These are phyloP conservation scores for Trichoderma erinaceum DNA, from an alignment of 495 filamentous ascomycete genomes.

Conservation along the genomic window DNA sequence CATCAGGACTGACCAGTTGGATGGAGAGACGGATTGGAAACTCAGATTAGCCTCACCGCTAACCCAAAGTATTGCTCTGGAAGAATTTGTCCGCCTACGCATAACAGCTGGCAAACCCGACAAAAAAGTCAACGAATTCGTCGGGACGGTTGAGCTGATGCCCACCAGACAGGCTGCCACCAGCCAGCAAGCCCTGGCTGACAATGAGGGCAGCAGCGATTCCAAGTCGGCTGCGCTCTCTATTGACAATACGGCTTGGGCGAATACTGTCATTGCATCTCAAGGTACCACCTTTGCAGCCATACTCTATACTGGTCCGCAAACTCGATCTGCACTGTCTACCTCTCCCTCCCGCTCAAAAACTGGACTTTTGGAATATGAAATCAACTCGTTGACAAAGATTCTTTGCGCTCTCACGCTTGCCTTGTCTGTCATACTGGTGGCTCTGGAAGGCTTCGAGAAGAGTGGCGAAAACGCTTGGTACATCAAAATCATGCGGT, in stretches of 20 bases:
- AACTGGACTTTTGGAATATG: constrained; percentile 84
- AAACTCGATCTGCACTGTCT: constrained; percentile 90
- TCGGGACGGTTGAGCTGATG: constrained; percentile 68
- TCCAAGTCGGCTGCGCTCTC: constrained; percentile 63
- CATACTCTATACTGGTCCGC: constrained; percentile 88
- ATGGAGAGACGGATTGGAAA: constrained; percentile 99
- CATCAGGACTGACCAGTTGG: constrained; percentile 94
- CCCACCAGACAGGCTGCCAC: constrained; percentile 37
- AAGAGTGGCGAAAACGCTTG: constrained; percentile 58
- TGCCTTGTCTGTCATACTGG: constrained; percentile 79
- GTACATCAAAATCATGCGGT: constrained; percentile 94
- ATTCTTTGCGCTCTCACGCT: constrained; percentile 89
- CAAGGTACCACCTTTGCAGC: constrained; percentile 81
- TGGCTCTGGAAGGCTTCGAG: constrained; percentile 76
- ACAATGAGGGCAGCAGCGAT: constrained; percentile 19
- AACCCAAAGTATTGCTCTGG: constrained; percentile 64
- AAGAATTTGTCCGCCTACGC: constrained; percentile 64
- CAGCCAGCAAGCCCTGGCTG: constrained; percentile 17
- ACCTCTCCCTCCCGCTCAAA: constrained; percentile 89
- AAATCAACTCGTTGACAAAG: constrained; percentile 97
- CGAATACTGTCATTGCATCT: constrained; percentile 93
- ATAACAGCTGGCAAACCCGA: constrained; percentile 84
- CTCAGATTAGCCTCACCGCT: constrained; percentile 77
- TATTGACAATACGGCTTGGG: constrained; percentile 98
- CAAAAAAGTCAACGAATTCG: constrained; percentile 87